These are phyloP conservation scores for Fragaria nilgerrensis DNA, from an alignment of 306 rosid species.

Conservation along the genomic window DNA sequence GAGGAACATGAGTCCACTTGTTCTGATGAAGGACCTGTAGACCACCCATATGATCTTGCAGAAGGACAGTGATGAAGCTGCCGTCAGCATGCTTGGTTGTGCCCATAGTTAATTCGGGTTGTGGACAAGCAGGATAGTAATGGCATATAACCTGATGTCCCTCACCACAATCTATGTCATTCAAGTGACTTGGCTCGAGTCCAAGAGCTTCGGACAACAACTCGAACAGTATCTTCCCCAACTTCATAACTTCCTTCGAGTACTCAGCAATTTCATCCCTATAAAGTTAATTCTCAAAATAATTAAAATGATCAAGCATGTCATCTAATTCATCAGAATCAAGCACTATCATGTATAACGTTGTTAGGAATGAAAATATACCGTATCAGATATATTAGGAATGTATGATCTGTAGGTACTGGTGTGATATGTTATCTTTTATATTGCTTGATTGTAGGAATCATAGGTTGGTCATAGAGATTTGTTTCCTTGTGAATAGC, in stretches of 20 bases:
- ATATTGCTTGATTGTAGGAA: too few species aligned
- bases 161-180: conserved; percentile 23
- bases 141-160: conserved; percentile 16
- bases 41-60: conserved; percentile 58
- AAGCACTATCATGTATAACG: too few species aligned
- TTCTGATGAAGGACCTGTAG: conserved; percentile 39
- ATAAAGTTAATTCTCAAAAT: neutral
- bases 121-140: conserved; percentile 30
- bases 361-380: too few species aligned
- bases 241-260: conserved; percentile 28
- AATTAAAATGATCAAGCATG: neutral
- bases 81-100: conserved; percentile 35
- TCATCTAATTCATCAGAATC: neutral
- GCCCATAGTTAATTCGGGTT: conserved; percentile 26
- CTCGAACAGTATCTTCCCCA: conserved; percentile 28
- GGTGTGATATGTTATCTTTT: too few species aligned
- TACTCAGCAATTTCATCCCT: conserved; percentile 29
- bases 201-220: conserved; percentile 28
- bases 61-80: conserved; percentile 43
- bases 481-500: too few species aligned
- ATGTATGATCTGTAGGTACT: too few species aligned
- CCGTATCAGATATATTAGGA: too few species aligned
- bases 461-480: too few species aligned
- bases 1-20: conserved; percentile 12
- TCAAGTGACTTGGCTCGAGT: conserved; percentile 13